Conservation (phyloP, 169 alveolate genomes). For the Plasmodium relictum region DNA sequence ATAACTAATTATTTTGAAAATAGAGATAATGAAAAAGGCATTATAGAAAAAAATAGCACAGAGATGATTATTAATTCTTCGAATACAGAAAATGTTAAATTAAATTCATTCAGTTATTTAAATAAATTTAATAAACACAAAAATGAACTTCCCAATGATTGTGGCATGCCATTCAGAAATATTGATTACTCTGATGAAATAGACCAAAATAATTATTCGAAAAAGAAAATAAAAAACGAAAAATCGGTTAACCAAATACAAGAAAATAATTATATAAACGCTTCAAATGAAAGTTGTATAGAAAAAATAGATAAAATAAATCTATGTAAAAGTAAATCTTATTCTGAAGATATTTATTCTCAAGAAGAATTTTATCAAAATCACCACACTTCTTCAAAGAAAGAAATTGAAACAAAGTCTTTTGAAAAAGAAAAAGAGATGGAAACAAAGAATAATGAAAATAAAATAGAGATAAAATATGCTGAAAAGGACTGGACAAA, state of each 20-base stretch:
- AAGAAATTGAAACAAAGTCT: background rate
- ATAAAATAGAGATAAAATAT: background rate
- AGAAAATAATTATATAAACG: background rate
- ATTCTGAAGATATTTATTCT: no score
- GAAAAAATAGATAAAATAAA: background rate
- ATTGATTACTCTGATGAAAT: background rate
- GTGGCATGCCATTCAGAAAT: background rate
- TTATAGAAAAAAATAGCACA: background rate
- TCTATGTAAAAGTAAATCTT: no score
- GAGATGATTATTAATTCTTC: background rate
- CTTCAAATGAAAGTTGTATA: background rate
- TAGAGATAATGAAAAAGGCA: background rate
- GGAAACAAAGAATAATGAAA: background rate
- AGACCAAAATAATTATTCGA: background rate
- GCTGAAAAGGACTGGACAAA: background rate
- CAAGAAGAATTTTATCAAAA: no score
- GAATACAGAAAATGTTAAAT: background rate
- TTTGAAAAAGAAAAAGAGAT: background rate
- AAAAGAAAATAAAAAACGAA: background rate
- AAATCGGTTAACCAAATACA: background rate
- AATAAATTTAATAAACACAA: background rate
- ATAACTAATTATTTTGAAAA: no score
- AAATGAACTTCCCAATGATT: background rate
- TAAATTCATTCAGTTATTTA: background rate
- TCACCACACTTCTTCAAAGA: no score